Base-by-base conservation (phyloP, 2,329 filamentous ascomycete genomes). In the Diplocarpon mali region DNA sequence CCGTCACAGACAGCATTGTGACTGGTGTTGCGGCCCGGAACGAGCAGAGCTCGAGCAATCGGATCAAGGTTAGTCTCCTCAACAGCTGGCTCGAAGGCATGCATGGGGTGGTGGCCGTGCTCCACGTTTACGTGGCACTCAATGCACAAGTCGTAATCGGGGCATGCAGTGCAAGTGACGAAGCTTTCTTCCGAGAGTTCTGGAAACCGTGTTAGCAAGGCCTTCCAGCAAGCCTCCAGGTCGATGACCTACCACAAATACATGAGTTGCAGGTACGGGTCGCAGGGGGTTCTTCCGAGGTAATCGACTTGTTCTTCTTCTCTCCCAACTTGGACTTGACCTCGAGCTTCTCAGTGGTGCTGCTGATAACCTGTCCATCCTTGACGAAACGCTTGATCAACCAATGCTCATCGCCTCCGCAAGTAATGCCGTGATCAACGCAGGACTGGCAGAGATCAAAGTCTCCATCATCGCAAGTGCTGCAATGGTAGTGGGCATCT, bases 1-100 rank as follows among this genome's bases (percentile, higher is more conserved):
- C 86, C 86, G 68, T 98, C 92, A 61, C 92, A 98, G 53, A 95
- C 80, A 49, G 93, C 92, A 48, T 85, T 80, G 68, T 98, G 92
- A 49, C 75, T 71, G 57, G 80, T 74, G 63, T 86, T 85, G 49
- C 90, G 85, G 53, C 92, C 90, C 30, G 90, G 77, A 30, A 72
- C 71, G 61, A 94, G 81, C 54, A 85, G 81, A 50, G 72, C 71
- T 51, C 75, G 69, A 47, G 89, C 76, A 44, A 80, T 60, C 27
- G 70, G 62, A 43, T 77, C 72, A 50, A 92, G 69, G 15, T 68
- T 65, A 11, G 76, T 77, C 39, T 80, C 78, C 32, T 75, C 65
- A 30, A 79, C 74, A 40, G 79, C 84, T 44, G 85, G 71, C 30
- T 70, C 67, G 63, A 98, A 96, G 39, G 71, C 73, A 60, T 98